These are phyloP conservation scores for Blumeriella jaapii DNA, from an alignment of 2,329 filamentous ascomycete genomes.

Conservation along the genomic window DNA sequence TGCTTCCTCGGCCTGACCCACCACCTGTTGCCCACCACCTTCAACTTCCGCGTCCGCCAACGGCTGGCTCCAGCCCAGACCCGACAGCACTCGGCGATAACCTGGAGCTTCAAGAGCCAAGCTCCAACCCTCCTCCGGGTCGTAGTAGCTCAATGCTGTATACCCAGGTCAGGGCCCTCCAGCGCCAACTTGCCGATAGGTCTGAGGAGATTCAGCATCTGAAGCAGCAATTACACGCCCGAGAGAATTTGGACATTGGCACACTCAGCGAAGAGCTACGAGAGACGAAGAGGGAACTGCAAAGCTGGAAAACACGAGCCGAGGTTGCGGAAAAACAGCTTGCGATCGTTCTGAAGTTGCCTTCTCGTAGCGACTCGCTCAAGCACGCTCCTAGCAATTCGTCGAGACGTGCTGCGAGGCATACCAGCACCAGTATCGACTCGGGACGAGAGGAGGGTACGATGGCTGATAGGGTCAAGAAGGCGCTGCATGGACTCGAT, in stretches of 20 bases:
- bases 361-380: slow-evolving; percentile 7
- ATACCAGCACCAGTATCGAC: slow-evolving; percentile 5
- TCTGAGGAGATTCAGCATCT: slow-evolving; percentile 36
- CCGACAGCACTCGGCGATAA: background rate
- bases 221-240: slow-evolving; percentile 35
- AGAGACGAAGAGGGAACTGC: slow-evolving; percentile 31
- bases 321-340: slow-evolving; percentile 43
- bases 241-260: slow-evolving; percentile 33
- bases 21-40: slow-evolving; percentile 9
- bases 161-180: slow-evolving; percentile 38
- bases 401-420: background rate
- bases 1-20: slow-evolving; percentile 5
- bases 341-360: slow-evolving; percentile 25
- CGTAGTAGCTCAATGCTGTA: slow-evolving; percentile 31
- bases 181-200: slow-evolving; percentile 35
- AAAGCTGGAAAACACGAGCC: slow-evolving; percentile 43
- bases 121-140: slow-evolving; percentile 4
- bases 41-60: slow-evolving; percentile 5
- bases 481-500: slow-evolving; percentile 14
- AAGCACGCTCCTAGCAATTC: slow-evolving; percentile 1
- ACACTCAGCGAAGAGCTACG: slow-evolving; percentile 38
- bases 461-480: slow-evolving; percentile 4
- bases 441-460: slow-evolving; percentile 5
- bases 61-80: background rate
- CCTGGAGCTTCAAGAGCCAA: slow-evolving; percentile 1